These are phyloP conservation scores for Claviceps quebecensis DNA, from an alignment of 2,329 filamentous ascomycete species.

Conservation along the genomic window DNA sequence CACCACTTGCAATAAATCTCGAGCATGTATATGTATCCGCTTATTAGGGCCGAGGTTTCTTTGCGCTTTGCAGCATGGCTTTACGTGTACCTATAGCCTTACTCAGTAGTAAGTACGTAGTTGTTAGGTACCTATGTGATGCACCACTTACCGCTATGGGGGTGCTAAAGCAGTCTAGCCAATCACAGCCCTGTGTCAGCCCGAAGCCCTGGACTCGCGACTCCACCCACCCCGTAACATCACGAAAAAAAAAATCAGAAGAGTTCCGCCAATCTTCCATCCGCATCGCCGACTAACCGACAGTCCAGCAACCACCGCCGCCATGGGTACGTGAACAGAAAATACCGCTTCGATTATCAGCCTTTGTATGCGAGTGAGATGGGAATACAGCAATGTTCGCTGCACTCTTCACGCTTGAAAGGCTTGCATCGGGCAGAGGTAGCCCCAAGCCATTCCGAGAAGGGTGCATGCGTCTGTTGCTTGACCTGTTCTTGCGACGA, in stretches of 20 bases:
- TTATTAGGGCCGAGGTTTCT: no score
- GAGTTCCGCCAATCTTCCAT: background rate
- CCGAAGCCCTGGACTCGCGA: slow-evolving; percentile 10
- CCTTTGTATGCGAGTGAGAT: slow-evolving; percentile 37
- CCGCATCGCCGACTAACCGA: slow-evolving; percentile 28
- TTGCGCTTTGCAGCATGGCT: no score
- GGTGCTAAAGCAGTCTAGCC: background rate
- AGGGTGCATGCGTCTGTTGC: slow-evolving; percentile 7
- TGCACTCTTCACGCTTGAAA: background rate
- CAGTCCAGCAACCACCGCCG: slow-evolving; percentile 31
- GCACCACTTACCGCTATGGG: slow-evolving; percentile 26
- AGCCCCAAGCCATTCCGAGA: slow-evolving; percentile 5
- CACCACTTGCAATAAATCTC: no score
- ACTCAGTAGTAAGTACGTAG: no score
- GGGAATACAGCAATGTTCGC: slow-evolving; percentile 1
- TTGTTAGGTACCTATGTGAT: no score
- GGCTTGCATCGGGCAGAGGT: background rate
- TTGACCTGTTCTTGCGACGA: slow-evolving; percentile 7
- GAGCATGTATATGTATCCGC: no score
- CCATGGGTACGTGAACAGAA: slow-evolving; percentile 46
- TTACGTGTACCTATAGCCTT: no score
- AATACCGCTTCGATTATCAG: slow-evolving; percentile 17
- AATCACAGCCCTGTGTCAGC: slow-evolving; percentile 9
- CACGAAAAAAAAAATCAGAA: slow-evolving; percentile 15
- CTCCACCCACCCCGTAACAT: slow-evolving; percentile 18